Conservation (phyloP, 2,329 filamentous ascomycete genomes). For the Clonostachys byssicola region DNA sequence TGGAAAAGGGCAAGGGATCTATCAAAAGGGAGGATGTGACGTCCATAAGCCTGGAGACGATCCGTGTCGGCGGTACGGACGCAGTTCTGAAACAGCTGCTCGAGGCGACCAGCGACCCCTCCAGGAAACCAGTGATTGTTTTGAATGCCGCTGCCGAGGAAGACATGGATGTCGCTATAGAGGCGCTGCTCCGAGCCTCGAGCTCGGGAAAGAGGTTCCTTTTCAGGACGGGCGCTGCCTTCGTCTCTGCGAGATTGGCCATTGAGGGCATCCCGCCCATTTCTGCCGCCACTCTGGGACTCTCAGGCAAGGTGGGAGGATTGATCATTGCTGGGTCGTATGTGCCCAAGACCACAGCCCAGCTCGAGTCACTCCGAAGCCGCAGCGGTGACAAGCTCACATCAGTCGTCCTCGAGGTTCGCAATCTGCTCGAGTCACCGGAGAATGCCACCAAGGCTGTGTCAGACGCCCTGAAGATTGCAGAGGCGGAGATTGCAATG, state of each 20-base stretch:
- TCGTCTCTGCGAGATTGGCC: constrained; percentile 42
- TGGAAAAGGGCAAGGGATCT: constrained; percentile 49
- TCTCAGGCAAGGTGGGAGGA: constrained; percentile 31
- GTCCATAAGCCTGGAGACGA: constrained; percentile 40
- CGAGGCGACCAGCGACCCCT: constrained; percentile 9
- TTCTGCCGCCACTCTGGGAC: constrained; percentile 33
- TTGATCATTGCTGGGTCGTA: constrained; percentile 54
- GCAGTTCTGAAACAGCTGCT: constrained; percentile 34
- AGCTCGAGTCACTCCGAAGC: constrained; percentile 36
- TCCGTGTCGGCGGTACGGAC: constrained; percentile 37
- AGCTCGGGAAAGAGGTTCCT: constrained; percentile 23
- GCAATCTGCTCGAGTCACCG: constrained; percentile 34
- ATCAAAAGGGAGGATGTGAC: constrained; percentile 30
- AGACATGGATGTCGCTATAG: constrained; percentile 51
- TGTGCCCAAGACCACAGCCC: constrained; percentile 54
- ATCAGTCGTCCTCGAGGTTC: constrained; percentile 42
- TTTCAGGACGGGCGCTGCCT: constrained; percentile 33
- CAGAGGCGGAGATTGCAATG: constrained; percentile 29
- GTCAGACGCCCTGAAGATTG: constrained; percentile 16
- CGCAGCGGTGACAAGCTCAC: constrained; percentile 32
- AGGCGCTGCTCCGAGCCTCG: constrained; percentile 34
- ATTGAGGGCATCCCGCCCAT: constrained; percentile 47
- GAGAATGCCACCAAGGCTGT: constrained; percentile 22
- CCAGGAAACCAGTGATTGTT: constrained; percentile 30
- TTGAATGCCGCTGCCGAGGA: constrained; percentile 48